Evolutionary conservation across 345 rosid genomes (phyloP).

Genomic region (Salix dunnii): DNA sequence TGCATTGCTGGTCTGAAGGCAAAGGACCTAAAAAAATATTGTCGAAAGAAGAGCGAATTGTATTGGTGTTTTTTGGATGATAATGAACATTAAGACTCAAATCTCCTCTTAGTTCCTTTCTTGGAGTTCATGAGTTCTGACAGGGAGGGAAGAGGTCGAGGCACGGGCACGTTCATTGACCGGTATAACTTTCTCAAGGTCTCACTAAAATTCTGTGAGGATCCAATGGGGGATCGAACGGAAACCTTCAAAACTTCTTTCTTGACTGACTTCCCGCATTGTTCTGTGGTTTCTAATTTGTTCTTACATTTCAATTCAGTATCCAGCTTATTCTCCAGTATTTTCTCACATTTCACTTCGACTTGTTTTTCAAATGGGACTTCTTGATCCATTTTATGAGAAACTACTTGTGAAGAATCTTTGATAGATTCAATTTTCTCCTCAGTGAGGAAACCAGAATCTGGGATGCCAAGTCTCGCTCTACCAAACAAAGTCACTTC

Average conservation of each 20-base stretch:
- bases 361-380: slow-evolving; percentile 9
- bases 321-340: slow-evolving; percentile 3
- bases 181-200: slow-evolving; percentile 57
- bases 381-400: slow-evolving; percentile 14
- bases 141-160: slow-evolving; percentile 76
- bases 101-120: slow-evolving; percentile 45
- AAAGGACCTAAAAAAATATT: neutral
- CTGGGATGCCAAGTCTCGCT: slow-evolving; percentile 50
- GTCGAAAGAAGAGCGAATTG: neutral
- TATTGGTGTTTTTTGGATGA: neutral
- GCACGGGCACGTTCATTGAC: slow-evolving; percentile 71
- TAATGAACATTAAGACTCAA: neutral
- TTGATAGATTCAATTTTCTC: slow-evolving; percentile 13
- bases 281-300: neutral
- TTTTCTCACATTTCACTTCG: slow-evolving; percentile 6
- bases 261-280: slow-evolving; percentile 9
- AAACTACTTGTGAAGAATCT: slow-evolving; percentile 21
- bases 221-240: slow-evolving; percentile 26
- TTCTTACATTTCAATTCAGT: slow-evolving; percentile 2
- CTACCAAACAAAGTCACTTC: slow-evolving; percentile 69
- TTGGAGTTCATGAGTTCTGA: slow-evolving; percentile 51
- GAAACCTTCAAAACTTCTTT: slow-evolving; percentile 13
- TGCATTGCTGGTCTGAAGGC: neutral
- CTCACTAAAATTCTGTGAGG: slow-evolving; percentile 42
- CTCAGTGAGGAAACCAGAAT: slow-evolving; percentile 24